Evolutionary conservation across 2,329 filamentous ascomycete species (phyloP), one percentile per base, ranked within the genome.

Genomic region (Pseudogymnoascus sp.): DNA sequence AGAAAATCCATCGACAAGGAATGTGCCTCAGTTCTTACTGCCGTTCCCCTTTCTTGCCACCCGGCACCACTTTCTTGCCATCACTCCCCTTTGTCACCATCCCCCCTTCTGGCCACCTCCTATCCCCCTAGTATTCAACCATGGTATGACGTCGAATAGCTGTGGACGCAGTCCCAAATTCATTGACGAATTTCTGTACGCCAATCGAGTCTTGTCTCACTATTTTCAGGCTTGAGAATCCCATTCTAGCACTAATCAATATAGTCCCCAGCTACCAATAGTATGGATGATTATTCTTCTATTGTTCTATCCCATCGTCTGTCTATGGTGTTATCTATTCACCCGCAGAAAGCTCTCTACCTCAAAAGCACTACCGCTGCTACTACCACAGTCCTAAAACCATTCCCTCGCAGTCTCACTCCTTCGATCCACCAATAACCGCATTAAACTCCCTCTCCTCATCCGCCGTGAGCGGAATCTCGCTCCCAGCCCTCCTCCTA

Each of bases 361-460:
- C 15, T 9, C 23, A n/a, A 50, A 50, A 17, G 23, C 15, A 9
- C 44, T 17, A 3, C 7, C 6, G 4, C 26, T 56, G 26, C 15
- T n/a, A 13, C 3, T 31, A 7, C 10, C 23, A 21, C 44, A 50
- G 13, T 29, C 44, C 23, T 15, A 17, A 15, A n/a, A n/a, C n/a
- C n/a, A n/a, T n/a, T n/a, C n/a, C n/a, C n/a, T n/a, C 15, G 15
- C 3, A 10, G 26, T 4, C 15, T 50, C 68, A 70, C 23, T 67
- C 64, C 59, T 63, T 67, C 65, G 9, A 3, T 7, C 56, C 56
- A 37, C 70, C 65, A 6, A 67, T 67, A 11, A 19, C 59, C 46
- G 35, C 62, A 46, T 60, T 70, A 56, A 71, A 64, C 37, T 69
- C 65, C 56, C 64, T 65, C 68, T 73, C 69, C 64, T 73, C 70